Evolutionary conservation across 2,329 filamentous ascomycete genomes (phyloP).

Genomic region (Didymella segeticola): DNA sequence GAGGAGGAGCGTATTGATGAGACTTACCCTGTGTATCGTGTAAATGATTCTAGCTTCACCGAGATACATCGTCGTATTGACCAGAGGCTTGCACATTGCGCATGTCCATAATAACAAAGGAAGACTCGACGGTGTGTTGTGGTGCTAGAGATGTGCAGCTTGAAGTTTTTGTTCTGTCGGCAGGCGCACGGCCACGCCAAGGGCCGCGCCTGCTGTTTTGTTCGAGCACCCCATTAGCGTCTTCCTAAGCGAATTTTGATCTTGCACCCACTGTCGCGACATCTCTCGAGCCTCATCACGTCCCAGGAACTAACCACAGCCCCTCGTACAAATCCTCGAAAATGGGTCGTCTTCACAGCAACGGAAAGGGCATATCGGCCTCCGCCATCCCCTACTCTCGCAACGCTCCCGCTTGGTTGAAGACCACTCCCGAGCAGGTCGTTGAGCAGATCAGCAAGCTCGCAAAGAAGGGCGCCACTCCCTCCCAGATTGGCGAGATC

Average conservation of each 20-base stretch:
- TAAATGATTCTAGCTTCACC: neutral
- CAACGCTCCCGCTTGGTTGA: conserved; percentile 91
- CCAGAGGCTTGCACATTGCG: neutral
- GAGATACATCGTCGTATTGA: neutral
- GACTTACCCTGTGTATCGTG: neutral
- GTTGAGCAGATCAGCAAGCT: conserved; percentile 99
- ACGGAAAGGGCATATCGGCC: conserved; percentile 98
- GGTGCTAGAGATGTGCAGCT: neutral
- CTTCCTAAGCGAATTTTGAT: conserved; percentile 17
- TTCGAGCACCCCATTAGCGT: conserved; percentile 9
- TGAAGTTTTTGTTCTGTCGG: conserved; percentile 13
- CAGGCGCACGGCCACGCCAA: neutral
- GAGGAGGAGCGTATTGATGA: neutral
- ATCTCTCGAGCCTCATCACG: conserved; percentile 10
- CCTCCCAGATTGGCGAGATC: conserved; percentile 98
- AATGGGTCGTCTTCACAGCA: conserved; percentile 99
- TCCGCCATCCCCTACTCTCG: conserved; percentile 97
- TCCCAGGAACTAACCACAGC: conserved; percentile 24
- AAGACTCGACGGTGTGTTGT: conserved; percentile 1
- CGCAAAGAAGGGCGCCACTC: conserved; percentile 97
- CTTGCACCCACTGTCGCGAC: conserved; percentile 10
- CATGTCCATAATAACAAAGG: neutral
- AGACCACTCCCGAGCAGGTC: conserved; percentile 98
- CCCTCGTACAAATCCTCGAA: conserved; percentile 53
- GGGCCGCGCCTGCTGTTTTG: conserved; percentile 7